Base-by-base conservation (phyloP, 2,329 filamentous ascomycete species). In the Trichoderma aggressivum region DNA sequence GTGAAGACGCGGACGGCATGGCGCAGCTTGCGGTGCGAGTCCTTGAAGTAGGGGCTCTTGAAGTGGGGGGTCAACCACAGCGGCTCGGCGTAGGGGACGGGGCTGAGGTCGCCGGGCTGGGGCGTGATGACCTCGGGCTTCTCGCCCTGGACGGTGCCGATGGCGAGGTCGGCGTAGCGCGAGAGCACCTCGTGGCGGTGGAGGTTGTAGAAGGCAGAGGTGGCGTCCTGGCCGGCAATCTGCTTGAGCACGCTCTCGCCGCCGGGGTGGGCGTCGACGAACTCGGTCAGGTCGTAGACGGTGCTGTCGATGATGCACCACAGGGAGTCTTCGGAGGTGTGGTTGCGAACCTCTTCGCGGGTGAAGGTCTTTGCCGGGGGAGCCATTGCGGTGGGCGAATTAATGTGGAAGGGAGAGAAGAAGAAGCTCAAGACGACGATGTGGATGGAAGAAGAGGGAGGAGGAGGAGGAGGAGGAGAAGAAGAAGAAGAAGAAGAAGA, bases 261-360 rank as follows among this genome's bases (percentile, higher is more conserved):
- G 75, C 93, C 93, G 0, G 94, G 94, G 77, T 97, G 94, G 26
- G 92, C 93, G 78, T 96, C 92, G 75, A 94, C 81, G 80, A 97
- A 97, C 75, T 97, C 93, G 72, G 90, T 91, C 14, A 94, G 87
- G 82, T 97, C 92, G 85, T 97, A 97, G 78, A 97, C 92, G 77
- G 90, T 91, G 82, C 92, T 90, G 84, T 97, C 93, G 81, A 97
- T 90, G 78, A 97, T 91, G 82, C 92, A 91, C 91, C 93, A 94
- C 71, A 93, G 84, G 74, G 90, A 91, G 74, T 94, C 91, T 62
- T 92, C 89, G 70, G 87, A 89, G 80, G 90, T 93, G 84, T 95
- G 91, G 80, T 91, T 88, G 73, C 91, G 90, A 75, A 96, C 92
- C 80, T 93, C 87, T 70, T 84, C 87, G 76, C 87, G 87, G 72